Base-by-base conservation (phyloP, 176 grass and related monocot species). In the Otatea glauca region DNA sequence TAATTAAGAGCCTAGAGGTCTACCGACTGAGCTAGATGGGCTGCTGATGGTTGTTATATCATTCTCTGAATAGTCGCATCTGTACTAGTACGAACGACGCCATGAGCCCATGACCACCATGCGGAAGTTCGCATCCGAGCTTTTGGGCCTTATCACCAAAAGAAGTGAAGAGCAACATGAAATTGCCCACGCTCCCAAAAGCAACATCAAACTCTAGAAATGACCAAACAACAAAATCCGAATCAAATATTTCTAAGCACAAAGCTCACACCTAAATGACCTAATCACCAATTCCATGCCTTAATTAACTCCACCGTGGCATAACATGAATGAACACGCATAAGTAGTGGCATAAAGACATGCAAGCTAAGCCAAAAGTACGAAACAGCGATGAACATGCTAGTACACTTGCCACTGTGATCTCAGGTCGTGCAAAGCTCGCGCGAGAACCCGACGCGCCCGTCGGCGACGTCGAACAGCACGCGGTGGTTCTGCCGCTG, bases 401-500 rank as follows among this genome's bases (percentile, higher is more conserved):
- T 48, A 74, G 58, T 14, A 38, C 11, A 39, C 0, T 24, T 43
- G 12, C 1, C 37, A 1, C 18, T 1, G 1, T 49, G 18, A 43
- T 54, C 54, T 54, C 54, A 82, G 74, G 54, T 60, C 12, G 91
- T 90, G 78, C 94, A 97, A 0, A 84, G 16, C 79, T 94, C 94
- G 71, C 92, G 94, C 5, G 94, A 78, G 86, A 90, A 92, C 16
- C 94, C 92, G 21, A 97, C 90, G 18, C 90, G 82, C 32, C 66
- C 77, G 20, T 89, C 90, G 32, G 90, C 88, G 17, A 94, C 85
- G 74, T 97, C 94, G 45, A 97, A 92, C 48, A 94, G 58, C 56
- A 94, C 89, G 5, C 94, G 86, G 56, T 94, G 92, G 85, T 97
- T 97, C 86, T 94, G 94, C 88, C 94, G 92, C 89, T 97, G 37